Evolutionary conservation across 192 early-diverging fungal genomes (phyloP).

Genomic region (Spizellomyces punctatus): DNA sequence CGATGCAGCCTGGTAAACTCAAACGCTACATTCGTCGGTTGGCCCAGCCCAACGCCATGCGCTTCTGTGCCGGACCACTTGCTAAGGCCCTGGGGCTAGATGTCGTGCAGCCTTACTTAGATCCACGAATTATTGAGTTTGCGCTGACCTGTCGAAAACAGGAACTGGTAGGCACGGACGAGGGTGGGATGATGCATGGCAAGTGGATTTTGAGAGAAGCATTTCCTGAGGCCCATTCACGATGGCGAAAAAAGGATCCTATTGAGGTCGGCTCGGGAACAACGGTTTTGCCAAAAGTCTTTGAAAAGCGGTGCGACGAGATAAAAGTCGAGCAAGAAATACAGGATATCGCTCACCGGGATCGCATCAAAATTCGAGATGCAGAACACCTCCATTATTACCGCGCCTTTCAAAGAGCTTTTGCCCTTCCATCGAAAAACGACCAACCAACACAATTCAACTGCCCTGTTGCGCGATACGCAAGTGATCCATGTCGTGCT

Average conservation of each 20-base stretch:
- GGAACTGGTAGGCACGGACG: slow-evolving; percentile 27
- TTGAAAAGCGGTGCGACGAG: slow-evolving; percentile 31
- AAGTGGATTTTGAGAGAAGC: slow-evolving; percentile 65
- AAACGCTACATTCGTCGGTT: slow-evolving; percentile 52
- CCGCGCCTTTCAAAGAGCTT: slow-evolving; percentile 50
- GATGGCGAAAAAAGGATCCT: slow-evolving; percentile 67
- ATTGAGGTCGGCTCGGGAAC: slow-evolving; percentile 63
- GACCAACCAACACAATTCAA: slow-evolving; percentile 13
- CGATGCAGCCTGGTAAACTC: slow-evolving; percentile 51
- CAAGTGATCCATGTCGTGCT: slow-evolving; percentile 57
- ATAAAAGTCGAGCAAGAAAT: slow-evolving; percentile 29
- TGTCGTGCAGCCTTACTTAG: slow-evolving; percentile 65
- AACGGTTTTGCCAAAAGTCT: slow-evolving; percentile 54
- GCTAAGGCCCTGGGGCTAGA: slow-evolving; percentile 56
- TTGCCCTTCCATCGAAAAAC: slow-evolving; percentile 29
- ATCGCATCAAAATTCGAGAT: slow-evolving; percentile 61
- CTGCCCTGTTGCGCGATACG: slow-evolving; percentile 34
- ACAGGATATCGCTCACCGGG: slow-evolving; percentile 36
- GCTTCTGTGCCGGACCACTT: slow-evolving; percentile 62
- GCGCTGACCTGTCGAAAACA: slow-evolving; percentile 45
- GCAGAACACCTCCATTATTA: slow-evolving; percentile 68
- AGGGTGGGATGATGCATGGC: slow-evolving; percentile 38
- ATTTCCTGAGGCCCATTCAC: slow-evolving; percentile 62
- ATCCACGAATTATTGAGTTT: slow-evolving; percentile 54
- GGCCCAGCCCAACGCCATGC: slow-evolving; percentile 29